Evolutionary conservation across 768 basidiomycete species (phyloP).

Genomic region (Naganishia vaughanmartiniae): DNA sequence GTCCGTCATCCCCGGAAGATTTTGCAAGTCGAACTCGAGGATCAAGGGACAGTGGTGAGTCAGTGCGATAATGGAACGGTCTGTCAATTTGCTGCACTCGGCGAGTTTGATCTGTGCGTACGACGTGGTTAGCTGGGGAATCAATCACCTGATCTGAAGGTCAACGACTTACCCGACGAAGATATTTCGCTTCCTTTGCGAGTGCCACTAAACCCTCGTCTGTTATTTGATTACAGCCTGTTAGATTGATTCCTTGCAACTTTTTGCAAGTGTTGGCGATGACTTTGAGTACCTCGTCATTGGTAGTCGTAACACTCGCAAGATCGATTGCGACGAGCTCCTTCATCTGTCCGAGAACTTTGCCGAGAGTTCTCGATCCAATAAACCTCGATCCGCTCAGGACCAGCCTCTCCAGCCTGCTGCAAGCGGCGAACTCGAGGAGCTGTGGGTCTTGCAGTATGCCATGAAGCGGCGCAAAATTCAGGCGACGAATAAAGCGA

Average conservation of each 20-base stretch:
- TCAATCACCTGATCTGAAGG: neutral
- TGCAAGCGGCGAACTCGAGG: slow-evolving; percentile 67
- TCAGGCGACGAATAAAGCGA: slow-evolving; percentile 82
- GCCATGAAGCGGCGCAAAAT: slow-evolving; percentile 70
- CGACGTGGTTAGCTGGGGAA: neutral
- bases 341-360: slow-evolving; percentile 68
- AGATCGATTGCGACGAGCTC: slow-evolving; percentile 83
- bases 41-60: slow-evolving; percentile 60
- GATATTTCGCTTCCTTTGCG: slow-evolving; percentile 68
- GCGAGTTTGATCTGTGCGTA: slow-evolving; percentile 12
- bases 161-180: slow-evolving; percentile 62
- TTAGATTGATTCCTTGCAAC: slow-evolving; percentile 87
- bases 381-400: slow-evolving; percentile 74
- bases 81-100: slow-evolving; percentile 22
- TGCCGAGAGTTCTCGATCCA: slow-evolving; percentile 63
- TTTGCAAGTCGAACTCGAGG: slow-evolving; percentile 89
- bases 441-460: slow-evolving; percentile 74
- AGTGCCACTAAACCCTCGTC: slow-evolving; percentile 74
- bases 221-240: slow-evolving; percentile 74
- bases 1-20: slow-evolving; percentile 75
- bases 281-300: slow-evolving; percentile 68
- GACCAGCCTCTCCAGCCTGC: slow-evolving; percentile 81
- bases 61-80: slow-evolving; percentile 49
- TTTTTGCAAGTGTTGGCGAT: slow-evolving; percentile 69
- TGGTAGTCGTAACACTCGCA: slow-evolving; percentile 66